Evolutionary conservation across 1,284 basidiomycete species (phyloP).

Genomic region (Coniophora puteana): DNA sequence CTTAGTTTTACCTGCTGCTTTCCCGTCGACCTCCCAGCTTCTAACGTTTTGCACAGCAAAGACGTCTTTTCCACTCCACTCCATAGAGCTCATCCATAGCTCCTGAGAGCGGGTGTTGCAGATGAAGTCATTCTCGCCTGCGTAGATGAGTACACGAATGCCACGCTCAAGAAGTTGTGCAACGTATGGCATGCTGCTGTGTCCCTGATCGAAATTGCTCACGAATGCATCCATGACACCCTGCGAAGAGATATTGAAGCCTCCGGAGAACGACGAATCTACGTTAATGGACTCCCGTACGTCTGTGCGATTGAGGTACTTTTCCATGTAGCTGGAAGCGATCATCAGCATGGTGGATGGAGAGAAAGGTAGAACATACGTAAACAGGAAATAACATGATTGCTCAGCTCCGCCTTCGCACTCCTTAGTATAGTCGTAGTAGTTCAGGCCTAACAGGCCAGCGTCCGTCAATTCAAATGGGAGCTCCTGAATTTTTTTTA

Average conservation of each 20-base stretch:
- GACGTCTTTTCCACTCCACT: slow-evolving; percentile 51
- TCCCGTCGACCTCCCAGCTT: slow-evolving; percentile 52
- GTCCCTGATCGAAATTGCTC: slow-evolving; percentile 34
- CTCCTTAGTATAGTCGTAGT: slow-evolving; percentile 54
- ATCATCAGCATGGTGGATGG: too few relatives aligned
- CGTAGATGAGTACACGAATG: slow-evolving; percentile 67
- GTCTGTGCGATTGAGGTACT: slow-evolving; percentile 50
- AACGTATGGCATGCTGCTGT: slow-evolving; percentile 66
- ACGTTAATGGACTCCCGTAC: slow-evolving; percentile 55
- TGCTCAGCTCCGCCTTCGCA: slow-evolving; percentile 39
- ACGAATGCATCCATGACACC: slow-evolving; percentile 38
- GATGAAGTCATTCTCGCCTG: slow-evolving; percentile 63
- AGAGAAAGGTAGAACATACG: too few relatives aligned
- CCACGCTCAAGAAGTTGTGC: slow-evolving; percentile 67
- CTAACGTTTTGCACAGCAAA: slow-evolving; percentile 40
- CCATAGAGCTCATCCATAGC: slow-evolving; percentile 49
- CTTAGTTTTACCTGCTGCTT: slow-evolving; percentile 48
- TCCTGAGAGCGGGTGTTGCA: slow-evolving; percentile 72
- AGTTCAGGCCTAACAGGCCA: slow-evolving; percentile 33
- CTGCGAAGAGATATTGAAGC: slow-evolving; percentile 44
- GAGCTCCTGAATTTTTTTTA: too few relatives aligned
- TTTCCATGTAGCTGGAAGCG: slow-evolving; percentile 36
- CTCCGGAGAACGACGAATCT: slow-evolving; percentile 35
- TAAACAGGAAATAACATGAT: slow-evolving; percentile 38
- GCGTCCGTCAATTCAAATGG: not conserved